phyloP scores from a whole-genome alignment of 371 early-diverging fungal genomes.

The Mortierella sp. region DNA sequence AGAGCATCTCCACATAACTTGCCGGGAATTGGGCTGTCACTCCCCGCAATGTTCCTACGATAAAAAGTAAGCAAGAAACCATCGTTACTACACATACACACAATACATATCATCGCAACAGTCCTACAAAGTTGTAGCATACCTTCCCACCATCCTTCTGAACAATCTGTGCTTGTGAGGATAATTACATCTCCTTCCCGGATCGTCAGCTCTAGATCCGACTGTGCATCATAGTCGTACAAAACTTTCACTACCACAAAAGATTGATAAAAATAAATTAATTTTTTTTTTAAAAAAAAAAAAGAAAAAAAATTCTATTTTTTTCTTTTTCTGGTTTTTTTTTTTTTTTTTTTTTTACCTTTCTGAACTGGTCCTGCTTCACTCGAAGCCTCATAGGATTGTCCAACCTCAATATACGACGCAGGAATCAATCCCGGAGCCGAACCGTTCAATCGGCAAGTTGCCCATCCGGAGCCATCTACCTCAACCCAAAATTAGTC shows the following conservation, averaged over 20 bases:
- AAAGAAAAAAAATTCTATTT: not conserved
- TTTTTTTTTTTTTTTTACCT: slow-evolving; percentile 32
- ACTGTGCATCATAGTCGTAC: slow-evolving; percentile 83
- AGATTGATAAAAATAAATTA: not conserved
- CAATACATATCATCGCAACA: not conserved
- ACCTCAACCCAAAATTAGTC: not conserved
- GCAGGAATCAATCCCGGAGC: slow-evolving; percentile 80
- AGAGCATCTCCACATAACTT: slow-evolving; percentile 72
- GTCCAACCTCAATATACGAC: slow-evolving; percentile 69
- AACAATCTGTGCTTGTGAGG: slow-evolving; percentile 68
- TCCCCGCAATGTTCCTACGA: slow-evolving; percentile 73
- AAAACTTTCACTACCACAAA: slow-evolving; percentile 70
- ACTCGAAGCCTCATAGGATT: slow-evolving; percentile 34
- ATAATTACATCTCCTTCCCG: slow-evolving; percentile 74
- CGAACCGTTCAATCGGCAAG: slow-evolving; percentile 57
- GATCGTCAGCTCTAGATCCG: slow-evolving; percentile 80
- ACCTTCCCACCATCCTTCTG: slow-evolving; percentile 87
- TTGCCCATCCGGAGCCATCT: slow-evolving; percentile 87
- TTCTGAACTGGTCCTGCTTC: slow-evolving; percentile 29
- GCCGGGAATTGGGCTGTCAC: slow-evolving; percentile 85
- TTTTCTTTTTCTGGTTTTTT: no score
- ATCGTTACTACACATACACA: not conserved
- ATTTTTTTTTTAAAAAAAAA: not conserved
- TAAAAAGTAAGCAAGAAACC: not conserved
- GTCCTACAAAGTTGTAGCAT: slow-evolving; percentile 1